Conservation (phyloP, 352 stramenopile species). For the Phytopythium montanum region DNA sequence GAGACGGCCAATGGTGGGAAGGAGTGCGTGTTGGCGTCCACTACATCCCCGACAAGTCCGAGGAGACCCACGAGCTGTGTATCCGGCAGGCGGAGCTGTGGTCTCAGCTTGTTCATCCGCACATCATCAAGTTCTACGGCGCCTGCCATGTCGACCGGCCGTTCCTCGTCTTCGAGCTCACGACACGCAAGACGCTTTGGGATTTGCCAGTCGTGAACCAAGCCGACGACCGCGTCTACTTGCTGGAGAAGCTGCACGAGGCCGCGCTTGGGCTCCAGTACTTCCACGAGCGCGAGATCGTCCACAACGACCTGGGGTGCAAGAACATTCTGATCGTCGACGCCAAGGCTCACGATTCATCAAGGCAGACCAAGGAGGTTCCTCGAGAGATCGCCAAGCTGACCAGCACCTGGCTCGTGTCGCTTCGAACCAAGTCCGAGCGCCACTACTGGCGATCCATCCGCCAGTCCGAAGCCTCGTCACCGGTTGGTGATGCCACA, state of each 20-base stretch:
- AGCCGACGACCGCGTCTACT: not conserved
- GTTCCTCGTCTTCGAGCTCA: conserved; percentile 23
- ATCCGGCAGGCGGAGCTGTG: conserved; percentile 21
- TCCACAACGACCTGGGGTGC: conserved; percentile 15
- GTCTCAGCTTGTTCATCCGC: conserved; percentile 29
- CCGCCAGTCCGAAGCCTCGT: not conserved
- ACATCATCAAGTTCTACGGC: conserved; percentile 27
- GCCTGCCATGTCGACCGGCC: conserved; percentile 18
- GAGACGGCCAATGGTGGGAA: conserved; percentile 26
- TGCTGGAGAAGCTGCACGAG: conserved; percentile 21
- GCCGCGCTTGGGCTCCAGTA: conserved; percentile 25
- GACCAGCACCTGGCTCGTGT: conserved; percentile 12
- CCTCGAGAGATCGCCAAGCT: conserved; percentile 24
- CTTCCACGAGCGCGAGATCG: conserved; percentile 29
- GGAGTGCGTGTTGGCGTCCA: conserved; percentile 20
- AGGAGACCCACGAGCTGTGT: not conserved
- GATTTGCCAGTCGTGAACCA: conserved; percentile 8
- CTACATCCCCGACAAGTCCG: not conserved
- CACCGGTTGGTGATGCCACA: not conserved
- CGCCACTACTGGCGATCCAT: not conserved
- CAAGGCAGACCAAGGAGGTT: not conserved
- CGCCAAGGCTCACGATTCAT: conserved; percentile 8
- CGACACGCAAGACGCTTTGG: conserved; percentile 14
- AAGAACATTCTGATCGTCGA: conserved; percentile 22
- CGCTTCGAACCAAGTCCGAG: conserved; percentile 5